phyloP scores from a whole-genome alignment of 805 yeast species.

The Brettanomyces sp. region DNA sequence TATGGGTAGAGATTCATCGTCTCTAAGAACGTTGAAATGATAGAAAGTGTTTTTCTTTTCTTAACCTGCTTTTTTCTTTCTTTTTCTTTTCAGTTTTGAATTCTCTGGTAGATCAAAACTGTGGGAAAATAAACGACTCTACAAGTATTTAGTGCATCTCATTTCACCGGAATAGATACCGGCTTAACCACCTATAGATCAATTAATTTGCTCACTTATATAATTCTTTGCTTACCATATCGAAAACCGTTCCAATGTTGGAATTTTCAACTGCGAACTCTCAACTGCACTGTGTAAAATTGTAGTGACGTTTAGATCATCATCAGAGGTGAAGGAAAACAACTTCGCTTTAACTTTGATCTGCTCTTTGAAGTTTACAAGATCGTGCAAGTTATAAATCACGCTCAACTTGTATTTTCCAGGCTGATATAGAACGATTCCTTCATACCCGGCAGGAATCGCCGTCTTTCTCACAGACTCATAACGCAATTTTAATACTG shows the following conservation, averaged over 20 bases:
- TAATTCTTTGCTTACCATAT: too few relatives aligned
- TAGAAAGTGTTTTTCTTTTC: too few relatives aligned
- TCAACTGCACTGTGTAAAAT: not conserved
- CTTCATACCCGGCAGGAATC: not conserved
- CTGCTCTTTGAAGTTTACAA: conserved; percentile 4
- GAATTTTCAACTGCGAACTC: not conserved
- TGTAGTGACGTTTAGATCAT: not conserved
- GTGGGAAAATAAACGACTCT: too few relatives aligned
- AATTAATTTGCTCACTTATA: too few relatives aligned
- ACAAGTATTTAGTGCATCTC: too few relatives aligned
- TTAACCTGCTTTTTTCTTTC: too few relatives aligned
- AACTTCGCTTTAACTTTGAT: conserved; percentile 2
- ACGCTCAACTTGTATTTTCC: conserved; percentile 7
- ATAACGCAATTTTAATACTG: conserved; percentile 3
- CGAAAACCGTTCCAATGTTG: not conserved
- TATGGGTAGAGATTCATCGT: too few relatives aligned
- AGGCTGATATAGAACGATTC: not conserved
- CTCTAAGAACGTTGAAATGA: too few relatives aligned
- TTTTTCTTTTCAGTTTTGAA: too few relatives aligned
- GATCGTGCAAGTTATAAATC: conserved; percentile 2
- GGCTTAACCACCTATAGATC: too few relatives aligned
- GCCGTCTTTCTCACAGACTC: not conserved
- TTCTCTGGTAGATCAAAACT: too few relatives aligned
- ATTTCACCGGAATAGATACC: too few relatives aligned
- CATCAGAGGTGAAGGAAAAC: not conserved